Evolutionary conservation across 768 basidiomycete genomes (phyloP), one percentile per base, ranked within the genome.

Genomic region (Kwoniella sp.): DNA sequence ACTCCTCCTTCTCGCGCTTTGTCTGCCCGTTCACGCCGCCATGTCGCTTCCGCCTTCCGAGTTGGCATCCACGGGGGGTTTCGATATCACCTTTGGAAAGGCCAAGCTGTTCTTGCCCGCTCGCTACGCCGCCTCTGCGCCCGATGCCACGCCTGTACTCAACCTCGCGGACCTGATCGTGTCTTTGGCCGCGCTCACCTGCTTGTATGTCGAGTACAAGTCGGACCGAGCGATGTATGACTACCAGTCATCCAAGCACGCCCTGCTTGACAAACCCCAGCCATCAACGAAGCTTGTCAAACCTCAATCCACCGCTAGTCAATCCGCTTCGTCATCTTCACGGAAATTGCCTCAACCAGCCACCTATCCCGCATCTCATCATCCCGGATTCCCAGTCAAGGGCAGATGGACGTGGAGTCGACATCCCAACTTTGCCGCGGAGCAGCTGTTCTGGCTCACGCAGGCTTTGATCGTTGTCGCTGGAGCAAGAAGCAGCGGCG

Each of bases 181-280:
- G 26, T 79, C 82, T 6, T 60, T 72, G 0, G 67, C 84, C 3
- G 83, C 84, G 2, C 73, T 93, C 8, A 49, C 79, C 14, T 75
- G 82, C 14, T 71, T 93, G 38, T 78, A 76, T 1, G 57, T 83
- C 29, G 92, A 98, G 69, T 89, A 88, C 75, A 83, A 80, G 0
- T 81, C 92, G 3, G 93, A 98, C 73, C 90, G 92, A 61, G 88
- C 91, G 70, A 93, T 96, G 63, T 91, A 82, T 73, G 82, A 85
- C 3, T 93, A 79, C 74, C 77, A 79, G 59, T 81, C 81, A 0
- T 86, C 83, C 75, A 96, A 98, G 72, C 82, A 83, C 54, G 23
- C 31, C 12, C 47, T 31, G n/a, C 39, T 20, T 28, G 82, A 87
- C 9, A 86, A 85, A 26, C 42, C 50, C 25, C 34, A 38, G 50